These are phyloP conservation scores for Wickerhamiella azyma DNA, from an alignment of 805 yeast species.

Conservation along the genomic window DNA sequence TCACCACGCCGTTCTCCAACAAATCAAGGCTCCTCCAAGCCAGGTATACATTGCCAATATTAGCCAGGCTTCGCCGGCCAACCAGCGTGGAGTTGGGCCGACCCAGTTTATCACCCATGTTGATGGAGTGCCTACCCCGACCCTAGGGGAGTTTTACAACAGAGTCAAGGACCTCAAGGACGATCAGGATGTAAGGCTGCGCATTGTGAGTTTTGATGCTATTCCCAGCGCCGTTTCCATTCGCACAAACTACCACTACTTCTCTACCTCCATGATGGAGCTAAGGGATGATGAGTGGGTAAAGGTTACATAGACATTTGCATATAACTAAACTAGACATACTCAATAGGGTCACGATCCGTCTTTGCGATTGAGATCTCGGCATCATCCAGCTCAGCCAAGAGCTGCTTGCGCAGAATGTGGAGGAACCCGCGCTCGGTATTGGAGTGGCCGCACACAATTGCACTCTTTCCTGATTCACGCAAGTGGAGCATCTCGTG, in stretches of 20 bases:
- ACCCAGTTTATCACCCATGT: constrained; percentile 84
- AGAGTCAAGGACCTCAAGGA: constrained; percentile 64
- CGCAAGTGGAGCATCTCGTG: constrained; percentile 68
- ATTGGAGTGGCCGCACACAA: constrained; percentile 80
- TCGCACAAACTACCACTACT: constrained; percentile 80
- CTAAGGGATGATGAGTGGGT: constrained; percentile 1
- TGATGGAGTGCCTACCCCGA: constrained; percentile 60
- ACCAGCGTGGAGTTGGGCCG: constrained; percentile 62
- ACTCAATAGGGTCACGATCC: constrained; percentile 52
- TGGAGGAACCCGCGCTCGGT: constrained; percentile 77
- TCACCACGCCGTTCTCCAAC: constrained; percentile 85
- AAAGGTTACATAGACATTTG: neutral
- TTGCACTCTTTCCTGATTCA: constrained; percentile 58
- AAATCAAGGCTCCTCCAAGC: constrained; percentile 62
- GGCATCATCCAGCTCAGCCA: constrained; percentile 29
- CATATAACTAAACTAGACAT: constrained; percentile 6
- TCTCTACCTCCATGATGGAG: constrained; percentile 23
- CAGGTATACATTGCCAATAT: constrained; percentile 70
- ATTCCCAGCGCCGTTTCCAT: constrained; percentile 76
- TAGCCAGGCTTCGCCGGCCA: constrained; percentile 74
- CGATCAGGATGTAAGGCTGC: constrained; percentile 63
- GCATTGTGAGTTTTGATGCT: constrained; percentile 73
- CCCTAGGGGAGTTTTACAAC: constrained; percentile 49
- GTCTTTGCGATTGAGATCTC: constrained; percentile 35
- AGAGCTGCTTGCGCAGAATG: constrained; percentile 38